These are phyloP conservation scores for Solanum chaucha DNA, from an alignment of 257 asterid genomes.

Conservation along the genomic window DNA sequence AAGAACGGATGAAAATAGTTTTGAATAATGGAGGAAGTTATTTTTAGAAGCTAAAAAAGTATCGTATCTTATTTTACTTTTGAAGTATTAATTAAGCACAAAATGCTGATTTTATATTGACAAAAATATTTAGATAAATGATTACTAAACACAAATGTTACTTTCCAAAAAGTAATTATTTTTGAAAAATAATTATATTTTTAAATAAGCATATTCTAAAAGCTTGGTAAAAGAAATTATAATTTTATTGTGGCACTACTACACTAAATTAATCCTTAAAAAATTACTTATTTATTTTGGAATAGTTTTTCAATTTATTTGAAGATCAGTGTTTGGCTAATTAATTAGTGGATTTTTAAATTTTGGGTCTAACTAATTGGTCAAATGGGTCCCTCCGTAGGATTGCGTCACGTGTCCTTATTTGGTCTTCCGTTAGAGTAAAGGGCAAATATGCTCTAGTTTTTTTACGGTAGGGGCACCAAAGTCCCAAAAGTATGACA, in stretches of 20 bases:
- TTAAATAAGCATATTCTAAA: background rate
- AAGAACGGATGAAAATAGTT: no score
- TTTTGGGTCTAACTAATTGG: no score
- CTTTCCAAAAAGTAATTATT: background rate
- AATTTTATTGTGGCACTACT: background rate
- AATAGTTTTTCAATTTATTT: background rate
- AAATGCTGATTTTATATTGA: background rate
- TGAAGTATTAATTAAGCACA: background rate
- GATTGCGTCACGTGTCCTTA: no score
- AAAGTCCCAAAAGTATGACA: no score
- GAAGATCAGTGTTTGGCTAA: background rate
- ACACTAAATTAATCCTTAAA: background rate
- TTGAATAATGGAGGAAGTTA: background rate
- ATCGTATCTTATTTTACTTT: background rate
- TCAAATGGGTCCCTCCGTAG: no score
- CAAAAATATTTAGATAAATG: background rate
- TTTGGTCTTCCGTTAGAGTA: no score
- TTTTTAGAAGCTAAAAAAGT: background rate
- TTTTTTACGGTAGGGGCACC: no score
- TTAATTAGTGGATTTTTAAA: no score
- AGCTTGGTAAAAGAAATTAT: background rate
- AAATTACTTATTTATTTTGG: background rate
- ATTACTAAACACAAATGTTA: background rate
- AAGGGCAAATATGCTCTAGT: no score
- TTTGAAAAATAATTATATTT: background rate